Conservation (phyloP, 805 yeast species). For the Barnettozyma botsteinii region DNA sequence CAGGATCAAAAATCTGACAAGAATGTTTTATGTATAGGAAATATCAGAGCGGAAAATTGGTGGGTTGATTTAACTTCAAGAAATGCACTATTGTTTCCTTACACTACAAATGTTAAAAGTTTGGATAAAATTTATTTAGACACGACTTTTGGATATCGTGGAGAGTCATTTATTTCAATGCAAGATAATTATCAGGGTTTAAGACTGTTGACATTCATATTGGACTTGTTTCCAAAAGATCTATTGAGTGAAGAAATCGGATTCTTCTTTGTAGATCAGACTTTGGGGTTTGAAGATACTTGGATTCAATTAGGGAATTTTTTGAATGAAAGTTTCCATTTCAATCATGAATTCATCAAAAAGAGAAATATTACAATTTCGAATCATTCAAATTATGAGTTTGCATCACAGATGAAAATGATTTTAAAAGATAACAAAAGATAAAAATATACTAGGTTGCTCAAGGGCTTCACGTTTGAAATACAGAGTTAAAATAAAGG, state of each 20-base stretch:
- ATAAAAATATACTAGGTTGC: constrained; percentile 8
- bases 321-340: constrained; percentile 27
- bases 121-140: constrained; percentile 48
- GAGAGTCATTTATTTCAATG: constrained; percentile 43
- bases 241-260: constrained; percentile 28
- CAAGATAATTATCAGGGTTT: constrained; percentile 39
- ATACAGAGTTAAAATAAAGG: constrained; percentile 29
- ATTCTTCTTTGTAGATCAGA: constrained; percentile 36
- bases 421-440: constrained; percentile 1
- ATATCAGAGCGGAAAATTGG: constrained; percentile 50
- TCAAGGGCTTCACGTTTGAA: neutral
- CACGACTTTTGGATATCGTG: constrained; percentile 45
- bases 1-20: neutral
- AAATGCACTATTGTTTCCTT: constrained; percentile 40
- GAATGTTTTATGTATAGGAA: constrained; percentile 50
- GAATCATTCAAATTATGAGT: constrained; percentile 1
- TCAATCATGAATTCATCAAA: constrained; percentile 22
- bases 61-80: constrained; percentile 36
- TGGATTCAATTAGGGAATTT: constrained; percentile 35
- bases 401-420: neutral
- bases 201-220: constrained; percentile 25
- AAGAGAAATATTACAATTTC: constrained; percentile 13
- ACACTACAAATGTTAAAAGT: constrained; percentile 26
- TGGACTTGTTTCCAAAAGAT: constrained; percentile 37
- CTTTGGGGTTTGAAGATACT: constrained; percentile 49